Conservation (phyloP, 179 eudicot genomes). For the Actinidia arguta region DNA sequence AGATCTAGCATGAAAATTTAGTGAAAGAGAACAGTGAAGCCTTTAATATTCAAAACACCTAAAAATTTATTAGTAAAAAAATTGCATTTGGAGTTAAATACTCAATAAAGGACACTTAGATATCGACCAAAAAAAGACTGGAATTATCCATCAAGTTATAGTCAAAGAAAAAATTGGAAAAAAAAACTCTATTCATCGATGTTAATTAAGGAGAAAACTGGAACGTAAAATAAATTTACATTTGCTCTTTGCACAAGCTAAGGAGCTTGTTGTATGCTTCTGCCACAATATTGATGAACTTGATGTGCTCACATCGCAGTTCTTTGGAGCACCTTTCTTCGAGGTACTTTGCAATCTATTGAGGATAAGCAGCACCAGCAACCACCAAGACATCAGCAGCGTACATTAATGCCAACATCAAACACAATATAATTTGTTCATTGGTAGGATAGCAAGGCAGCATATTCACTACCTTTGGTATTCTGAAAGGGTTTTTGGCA, state of each 20-base stretch:
- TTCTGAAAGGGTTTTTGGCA: slow-evolving; percentile 89
- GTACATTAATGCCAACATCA: slow-evolving; percentile 1
- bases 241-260: slow-evolving; percentile 77
- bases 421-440: not conserved
- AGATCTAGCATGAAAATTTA: not conserved
- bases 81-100: not conserved
- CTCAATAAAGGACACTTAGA: not conserved
- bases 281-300: slow-evolving; percentile 55
- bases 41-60: not conserved
- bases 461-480: slow-evolving; percentile 73
- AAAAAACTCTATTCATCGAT: not conserved
- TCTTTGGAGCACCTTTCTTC: slow-evolving; percentile 94
- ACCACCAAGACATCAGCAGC: not conserved
- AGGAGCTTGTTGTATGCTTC: slow-evolving; percentile 81
- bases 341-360: slow-evolving; percentile 83
- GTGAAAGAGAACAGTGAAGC: not conserved
- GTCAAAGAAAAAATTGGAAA: not conserved
- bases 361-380: not conserved
- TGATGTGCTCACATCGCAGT: slow-evolving; percentile 73
- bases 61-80: not conserved
- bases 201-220: not conserved
- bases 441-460: not conserved
- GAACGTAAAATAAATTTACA: slow-evolving; percentile 51
- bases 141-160: not conserved
- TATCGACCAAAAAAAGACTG: not conserved